Evolutionary conservation across 108 stramenopile species (phyloP).

Genomic region (Fragilaria crotonensis): DNA sequence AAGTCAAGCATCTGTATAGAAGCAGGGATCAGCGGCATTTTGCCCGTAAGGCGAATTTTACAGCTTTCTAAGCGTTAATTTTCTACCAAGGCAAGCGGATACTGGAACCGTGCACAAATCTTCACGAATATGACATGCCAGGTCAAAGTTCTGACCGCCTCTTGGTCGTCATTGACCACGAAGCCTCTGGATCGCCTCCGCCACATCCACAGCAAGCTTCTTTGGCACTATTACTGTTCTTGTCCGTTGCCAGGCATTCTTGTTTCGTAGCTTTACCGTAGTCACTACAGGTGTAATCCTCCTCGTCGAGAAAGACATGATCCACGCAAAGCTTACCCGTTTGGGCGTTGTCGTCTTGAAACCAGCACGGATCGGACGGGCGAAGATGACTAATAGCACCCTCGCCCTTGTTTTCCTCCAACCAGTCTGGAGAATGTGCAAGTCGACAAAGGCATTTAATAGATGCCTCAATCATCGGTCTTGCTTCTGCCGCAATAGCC

Average conservation of each 20-base stretch:
- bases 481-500: conserved; percentile 2
- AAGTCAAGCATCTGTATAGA: too few species aligned
- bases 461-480: neutral
- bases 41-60: too few species aligned
- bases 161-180: too few species aligned
- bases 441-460: neutral
- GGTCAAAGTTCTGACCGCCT: too few species aligned
- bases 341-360: conserved; percentile 1
- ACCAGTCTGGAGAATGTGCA: conserved; percentile 12
- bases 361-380: conserved; percentile 14
- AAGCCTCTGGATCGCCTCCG: conserved; percentile 3
- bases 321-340: conserved; percentile 9
- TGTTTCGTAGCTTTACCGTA: conserved; percentile 5
- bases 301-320: conserved; percentile 8
- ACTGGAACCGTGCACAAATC: too few species aligned
- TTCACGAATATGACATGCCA: too few species aligned
- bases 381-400: conserved; percentile 7
- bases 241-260: conserved; percentile 9
- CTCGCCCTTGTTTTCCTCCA: conserved; percentile 11
- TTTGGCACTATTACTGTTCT: conserved; percentile 1
- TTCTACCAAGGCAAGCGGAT: too few species aligned
- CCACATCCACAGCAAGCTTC: conserved; percentile 19
- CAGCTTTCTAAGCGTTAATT: too few species aligned
- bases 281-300: conserved; percentile 6
- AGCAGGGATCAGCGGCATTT: too few species aligned